A percentile compares a stretch with the other conserved stretches of the same genome.
Conservation (phyloP, 169 alveolate species). For the Besnoitia besnoiti region DNA sequence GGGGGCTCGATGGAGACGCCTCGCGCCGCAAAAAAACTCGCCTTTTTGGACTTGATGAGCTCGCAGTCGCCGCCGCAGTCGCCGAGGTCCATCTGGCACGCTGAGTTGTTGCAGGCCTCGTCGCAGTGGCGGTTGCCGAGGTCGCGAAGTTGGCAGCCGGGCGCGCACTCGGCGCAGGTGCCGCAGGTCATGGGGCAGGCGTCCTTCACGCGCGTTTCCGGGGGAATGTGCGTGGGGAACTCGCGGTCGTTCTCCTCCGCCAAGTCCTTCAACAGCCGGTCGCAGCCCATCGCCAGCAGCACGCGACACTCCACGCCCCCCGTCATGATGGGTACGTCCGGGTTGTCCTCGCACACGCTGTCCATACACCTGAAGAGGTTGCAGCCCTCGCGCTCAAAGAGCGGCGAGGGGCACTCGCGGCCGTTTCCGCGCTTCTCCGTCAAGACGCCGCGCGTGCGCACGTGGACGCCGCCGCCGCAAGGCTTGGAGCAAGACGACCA, state of each 20-base stretch:
- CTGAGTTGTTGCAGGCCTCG: conserved; percentile 74
- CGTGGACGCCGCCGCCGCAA: conserved; percentile 79
- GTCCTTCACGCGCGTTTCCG: conserved; percentile 73
- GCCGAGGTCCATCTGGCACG: conserved; percentile 76
- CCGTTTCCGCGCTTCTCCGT: conserved; percentile 51
- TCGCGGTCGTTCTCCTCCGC: conserved; percentile 71
- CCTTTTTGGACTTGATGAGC: not conserved
- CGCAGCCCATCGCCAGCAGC: conserved; percentile 76
- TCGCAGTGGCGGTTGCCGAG: conserved; percentile 77
- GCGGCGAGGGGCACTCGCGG: conserved; percentile 58
- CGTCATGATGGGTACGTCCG: conserved; percentile 69
- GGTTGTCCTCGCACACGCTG: conserved; percentile 74
- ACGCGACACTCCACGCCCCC: conserved; percentile 75
- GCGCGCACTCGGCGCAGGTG: conserved; percentile 77
- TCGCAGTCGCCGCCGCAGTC: conserved; percentile 77
- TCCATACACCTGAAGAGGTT: conserved; percentile 69
- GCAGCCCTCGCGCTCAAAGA: conserved; percentile 60
- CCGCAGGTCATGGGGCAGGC: conserved; percentile 80
- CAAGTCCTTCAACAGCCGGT: conserved; percentile 68
- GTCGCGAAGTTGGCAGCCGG: conserved; percentile 78
- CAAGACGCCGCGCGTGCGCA: conserved; percentile 70
- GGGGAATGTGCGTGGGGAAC: conserved; percentile 76
- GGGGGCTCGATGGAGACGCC: conserved; percentile 63
- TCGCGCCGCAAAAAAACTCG: conserved; percentile 38
- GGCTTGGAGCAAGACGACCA: conserved; percentile 68